Conservation (phyloP, 306 rosid genomes). For the Glycine soja region DNA sequence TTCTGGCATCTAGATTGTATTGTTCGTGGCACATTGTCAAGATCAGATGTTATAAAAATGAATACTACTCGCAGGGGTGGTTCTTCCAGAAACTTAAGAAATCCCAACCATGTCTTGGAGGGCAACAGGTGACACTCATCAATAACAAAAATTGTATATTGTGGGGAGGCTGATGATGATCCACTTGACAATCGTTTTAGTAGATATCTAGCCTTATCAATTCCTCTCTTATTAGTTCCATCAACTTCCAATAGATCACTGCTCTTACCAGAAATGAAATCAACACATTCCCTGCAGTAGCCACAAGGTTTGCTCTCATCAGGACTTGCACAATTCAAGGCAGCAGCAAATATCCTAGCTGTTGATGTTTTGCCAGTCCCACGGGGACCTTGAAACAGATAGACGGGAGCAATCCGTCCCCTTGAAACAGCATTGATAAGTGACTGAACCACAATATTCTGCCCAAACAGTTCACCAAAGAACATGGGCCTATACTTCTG, state of each 20-base stretch:
- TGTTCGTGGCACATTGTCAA: constrained; percentile 89
- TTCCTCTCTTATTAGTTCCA: constrained; percentile 84
- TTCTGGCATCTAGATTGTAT: constrained; percentile 94
- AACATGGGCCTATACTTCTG: constrained; percentile 85
- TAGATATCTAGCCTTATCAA: constrained; percentile 74
- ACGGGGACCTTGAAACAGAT: constrained; percentile 98
- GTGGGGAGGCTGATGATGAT: constrained; percentile 60
- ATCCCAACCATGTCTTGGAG: constrained; percentile 91
- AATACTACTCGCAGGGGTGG: constrained; percentile 85
- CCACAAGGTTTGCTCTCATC: constrained; percentile 89
- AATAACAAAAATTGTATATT: constrained; percentile 75
- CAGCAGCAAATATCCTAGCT: constrained; percentile 89
- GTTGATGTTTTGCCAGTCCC: constrained; percentile 97
- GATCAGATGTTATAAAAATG: constrained; percentile 85
- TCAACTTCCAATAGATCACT: constrained; percentile 81
- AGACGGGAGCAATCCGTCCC: constrained; percentile 90
- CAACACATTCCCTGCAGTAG: constrained; percentile 83
- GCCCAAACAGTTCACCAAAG: constrained; percentile 89
- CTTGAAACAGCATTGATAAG: constrained; percentile 79
- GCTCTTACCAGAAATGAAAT: constrained; percentile 73
- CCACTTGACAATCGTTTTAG: constrained; percentile 61
- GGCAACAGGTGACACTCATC: constrained; percentile 95
- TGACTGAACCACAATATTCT: constrained; percentile 93
- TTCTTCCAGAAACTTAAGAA: constrained; percentile 91
- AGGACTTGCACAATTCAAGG: constrained; percentile 82